These are phyloP conservation scores for Aspergillus incahuasiensis DNA, from an alignment of 495 filamentous ascomycete genomes.

Conservation along the genomic window DNA sequence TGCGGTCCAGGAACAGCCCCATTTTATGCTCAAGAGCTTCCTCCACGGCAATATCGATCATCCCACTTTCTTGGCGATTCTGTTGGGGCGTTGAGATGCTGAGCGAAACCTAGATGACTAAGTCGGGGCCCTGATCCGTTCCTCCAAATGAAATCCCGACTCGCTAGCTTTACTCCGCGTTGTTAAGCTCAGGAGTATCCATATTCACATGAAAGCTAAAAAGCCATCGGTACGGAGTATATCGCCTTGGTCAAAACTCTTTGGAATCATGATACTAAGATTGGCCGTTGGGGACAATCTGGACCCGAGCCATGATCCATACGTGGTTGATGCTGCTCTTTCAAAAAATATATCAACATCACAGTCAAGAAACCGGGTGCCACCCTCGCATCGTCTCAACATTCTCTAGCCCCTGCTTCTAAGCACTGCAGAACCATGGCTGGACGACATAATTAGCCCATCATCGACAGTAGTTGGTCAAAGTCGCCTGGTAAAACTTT, in stretches of 20 bases:
- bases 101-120: not conserved
- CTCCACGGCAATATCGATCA: not conserved
- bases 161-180: no score
- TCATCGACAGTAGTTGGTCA: no score
- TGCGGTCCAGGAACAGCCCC: not conserved
- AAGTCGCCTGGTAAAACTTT: no score
- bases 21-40: not conserved
- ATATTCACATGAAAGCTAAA: not conserved
- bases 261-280: not conserved
- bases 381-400: no score
- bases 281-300: not conserved
- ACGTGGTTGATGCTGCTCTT: not conserved
- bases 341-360: no score
- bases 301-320: not conserved
- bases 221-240: no score
- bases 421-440: no score
- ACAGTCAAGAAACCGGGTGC: no score
- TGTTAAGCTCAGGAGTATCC: not conserved
- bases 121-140: not conserved
- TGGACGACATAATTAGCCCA: no score
- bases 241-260: not conserved
- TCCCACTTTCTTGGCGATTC: not conserved
- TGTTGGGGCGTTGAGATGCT: conserved; percentile 4
- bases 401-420: no score
- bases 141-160: not conserved